Base-by-base conservation (phyloP, 257 asterid genomes). In the Nicotiana sylvestris region DNA sequence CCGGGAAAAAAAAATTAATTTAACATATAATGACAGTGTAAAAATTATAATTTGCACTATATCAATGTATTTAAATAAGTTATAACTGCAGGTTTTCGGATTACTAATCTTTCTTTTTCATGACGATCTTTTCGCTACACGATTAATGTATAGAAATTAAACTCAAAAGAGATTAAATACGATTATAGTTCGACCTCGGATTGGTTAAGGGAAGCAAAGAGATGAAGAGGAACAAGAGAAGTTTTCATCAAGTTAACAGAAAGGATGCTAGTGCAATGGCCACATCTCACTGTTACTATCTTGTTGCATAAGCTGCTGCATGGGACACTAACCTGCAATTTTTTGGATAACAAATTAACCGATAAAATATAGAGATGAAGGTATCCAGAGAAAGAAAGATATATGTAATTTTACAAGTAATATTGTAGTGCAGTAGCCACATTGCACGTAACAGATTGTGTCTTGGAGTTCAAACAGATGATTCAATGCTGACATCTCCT, bases 311-410 rank as follows among this genome's bases (percentile, higher is more conserved):
- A 86, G 87, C 91, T 89, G 84, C 82, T 89, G 85, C 84, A 85
- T 72, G 98, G 98, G 58, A 93, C 98, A 32, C 87, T 89, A 35
- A 95, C 98, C 98, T 93, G 90, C 81, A 87, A 53, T 21, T 21
- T 39, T 18, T n/a, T 72, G 13, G 33, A 27, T 30, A 6, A 65
- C 43, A 65, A 65, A n/a, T 25, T 30, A 37, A 82, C 17, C 9
- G 15, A 55, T 29, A 25, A 58, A 33, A 70, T 43, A 5, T 5
- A 32, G 18, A 8, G 25, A 29, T 46, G 21, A 30, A 27, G 1
- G 49, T 32, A 58, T 18, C 21, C 21, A n/a, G 25, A 65, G 56
- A 16, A 27, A 33, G 25, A 72, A 12, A 72, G 4, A 46, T 30
- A 46, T 13, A 32, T 1, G 32, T 25, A 27, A 32, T 0, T 1